These are phyloP conservation scores for Phytophthora parvispora DNA, from an alignment of 352 stramenopile genomes.

Conservation along the genomic window DNA sequence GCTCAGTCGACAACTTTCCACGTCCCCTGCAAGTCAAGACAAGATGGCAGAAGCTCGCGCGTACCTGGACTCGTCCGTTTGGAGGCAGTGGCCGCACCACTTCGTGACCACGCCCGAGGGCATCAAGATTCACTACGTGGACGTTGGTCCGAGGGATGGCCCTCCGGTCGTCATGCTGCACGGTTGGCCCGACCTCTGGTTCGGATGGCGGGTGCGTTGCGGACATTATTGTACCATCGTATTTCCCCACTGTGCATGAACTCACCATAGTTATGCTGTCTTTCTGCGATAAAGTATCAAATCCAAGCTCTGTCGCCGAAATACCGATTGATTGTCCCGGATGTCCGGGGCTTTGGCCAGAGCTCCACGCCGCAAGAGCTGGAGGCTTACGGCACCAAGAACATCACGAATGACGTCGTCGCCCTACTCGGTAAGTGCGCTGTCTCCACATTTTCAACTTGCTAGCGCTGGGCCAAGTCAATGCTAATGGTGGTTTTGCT, in stretches of 20 bases:
- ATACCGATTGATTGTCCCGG: conserved; percentile 67
- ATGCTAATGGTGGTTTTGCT: background rate
- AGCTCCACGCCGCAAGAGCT: conserved; percentile 52
- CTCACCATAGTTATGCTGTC: background rate
- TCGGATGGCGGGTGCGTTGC: conserved; percentile 58
- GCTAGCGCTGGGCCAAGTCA: too few species aligned
- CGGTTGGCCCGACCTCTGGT: conserved; percentile 74
- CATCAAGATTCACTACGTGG: conserved; percentile 62
- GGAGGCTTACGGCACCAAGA: conserved; percentile 59
- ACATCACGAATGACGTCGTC: conserved; percentile 51
- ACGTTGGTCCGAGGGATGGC: conserved; percentile 52
- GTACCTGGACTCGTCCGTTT: conserved; percentile 31
- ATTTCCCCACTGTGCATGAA: background rate
- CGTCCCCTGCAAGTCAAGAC: conserved; percentile 17
- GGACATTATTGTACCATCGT: too few species aligned
- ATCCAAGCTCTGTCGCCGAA: conserved; percentile 54
- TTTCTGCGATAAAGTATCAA: conserved; percentile 46
- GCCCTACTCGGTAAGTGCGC: conserved; percentile 50
- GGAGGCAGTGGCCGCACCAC: conserved; percentile 46
- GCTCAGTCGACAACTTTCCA: conserved; percentile 18
- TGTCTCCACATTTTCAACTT: too few species aligned
- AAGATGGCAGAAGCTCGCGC: conserved; percentile 19
- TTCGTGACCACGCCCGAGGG: conserved; percentile 41
- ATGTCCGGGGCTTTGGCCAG: conserved; percentile 62
- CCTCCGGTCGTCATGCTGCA: conserved; percentile 67